Evolutionary conservation across 2,329 filamentous ascomycete genomes (phyloP), one percentile per base, ranked within the genome.

Genomic region (Emergomyces africanus): DNA sequence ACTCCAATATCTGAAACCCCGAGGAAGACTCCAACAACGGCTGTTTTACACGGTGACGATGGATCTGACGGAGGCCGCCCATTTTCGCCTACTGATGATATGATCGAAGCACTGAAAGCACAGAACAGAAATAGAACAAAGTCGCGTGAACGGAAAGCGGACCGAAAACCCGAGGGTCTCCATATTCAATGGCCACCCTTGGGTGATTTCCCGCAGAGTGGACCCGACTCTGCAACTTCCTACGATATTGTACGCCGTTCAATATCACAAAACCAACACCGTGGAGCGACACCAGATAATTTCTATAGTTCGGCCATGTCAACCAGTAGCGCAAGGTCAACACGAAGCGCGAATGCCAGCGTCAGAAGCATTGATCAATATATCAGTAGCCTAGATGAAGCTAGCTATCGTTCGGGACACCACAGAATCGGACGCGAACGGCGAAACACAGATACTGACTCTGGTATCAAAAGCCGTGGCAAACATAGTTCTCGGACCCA

Each of bases 361-460:
- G 81, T 79, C 46, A 82, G 84, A 62, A 89, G 83, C 63, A 81
- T 89, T 41, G 88, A 95, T 65, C 85, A 91, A 63, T 95, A 94
- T 68, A 91, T 95, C 63, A 89, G 85, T 73, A 94, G 89, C 69
- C 75, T 96, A 1, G 90, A 95, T 39, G 82, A 89, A 56, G 88
- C 89, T 10, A 84, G 84, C 59, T 81, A 83, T 61, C 83, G 85
- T 67, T 76, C 78, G 4, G 78, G 76, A 63, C 79, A 81, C 35
- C 70, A 74, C 30, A 74, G 74, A 46, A 76, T 75, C 28, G 74
- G 74, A 42, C 71, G 72, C 50, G 73, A 72, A 57, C 82, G 79
- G 53, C 79, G 83, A 8, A 81, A 82, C 57, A 78, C 74, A 61
- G 74, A 73, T 60, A 74, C 74, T 44, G 72, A 71, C 25, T 62